A percentile compares a stretch with the other conserved stretches of the same genome.
Conservation (phyloP, 2,329 filamentous ascomycete genomes). For the Phyllosticta citribraziliensis region DNA sequence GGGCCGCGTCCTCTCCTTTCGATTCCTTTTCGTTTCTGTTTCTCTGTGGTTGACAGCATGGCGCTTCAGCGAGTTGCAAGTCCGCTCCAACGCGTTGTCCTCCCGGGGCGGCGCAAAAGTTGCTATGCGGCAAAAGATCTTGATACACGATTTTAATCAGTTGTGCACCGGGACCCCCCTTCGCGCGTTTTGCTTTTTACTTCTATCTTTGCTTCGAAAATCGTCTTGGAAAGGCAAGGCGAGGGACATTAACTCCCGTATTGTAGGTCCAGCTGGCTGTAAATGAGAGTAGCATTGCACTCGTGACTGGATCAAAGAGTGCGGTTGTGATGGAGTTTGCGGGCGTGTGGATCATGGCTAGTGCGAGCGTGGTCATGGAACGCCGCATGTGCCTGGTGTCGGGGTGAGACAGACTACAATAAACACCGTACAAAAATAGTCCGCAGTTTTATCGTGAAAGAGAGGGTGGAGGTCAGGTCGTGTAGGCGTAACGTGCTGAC, state of each 20-base stretch:
- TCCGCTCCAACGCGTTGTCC: neutral
- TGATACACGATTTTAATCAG: neutral
- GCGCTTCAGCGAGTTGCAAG: neutral
- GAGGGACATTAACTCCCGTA: neutral
- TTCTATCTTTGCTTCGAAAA: neutral
- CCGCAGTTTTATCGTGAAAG: neutral
- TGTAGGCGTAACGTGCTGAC: neutral
- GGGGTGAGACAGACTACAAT: neutral
- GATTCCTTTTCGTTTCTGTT: neutral
- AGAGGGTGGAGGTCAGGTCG: neutral
- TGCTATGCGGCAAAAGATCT: neutral
- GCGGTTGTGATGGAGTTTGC: neutral
- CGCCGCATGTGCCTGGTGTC: neutral
- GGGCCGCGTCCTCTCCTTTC: neutral
- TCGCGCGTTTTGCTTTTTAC: neutral
- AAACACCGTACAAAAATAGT: too few relatives aligned
- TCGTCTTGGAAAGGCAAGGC: neutral
- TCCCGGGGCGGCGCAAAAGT: neutral
- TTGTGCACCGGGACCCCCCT: neutral
- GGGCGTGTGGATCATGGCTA: neutral
- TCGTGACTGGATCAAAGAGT: neutral
- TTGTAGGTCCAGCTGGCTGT: neutral
- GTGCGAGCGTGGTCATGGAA: neutral
- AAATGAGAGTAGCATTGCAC: neutral
- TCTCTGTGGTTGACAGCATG: conserved; percentile 1